Base-by-base conservation (phyloP, 768 basidiomycete genomes). In the Lentinus brumalis region DNA sequence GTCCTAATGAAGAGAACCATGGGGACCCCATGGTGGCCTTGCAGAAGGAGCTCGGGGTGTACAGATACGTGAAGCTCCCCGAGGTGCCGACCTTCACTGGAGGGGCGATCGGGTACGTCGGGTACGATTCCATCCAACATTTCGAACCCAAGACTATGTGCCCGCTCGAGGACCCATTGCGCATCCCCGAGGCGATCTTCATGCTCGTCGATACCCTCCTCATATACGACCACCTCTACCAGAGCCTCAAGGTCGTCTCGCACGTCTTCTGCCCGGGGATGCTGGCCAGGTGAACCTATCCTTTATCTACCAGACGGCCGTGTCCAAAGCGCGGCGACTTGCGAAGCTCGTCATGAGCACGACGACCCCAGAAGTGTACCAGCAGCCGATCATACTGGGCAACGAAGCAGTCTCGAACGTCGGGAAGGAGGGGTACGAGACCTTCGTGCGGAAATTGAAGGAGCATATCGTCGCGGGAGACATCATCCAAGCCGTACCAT, bases 401-500 rank as follows among this genome's bases (percentile, higher is more conserved):
- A 77, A 80, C 11, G 81, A 90, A 66, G 82, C 85, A 15, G 81
- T 87, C 8, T 96, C 94, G 10, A 98, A 98, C 70, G 92, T 98
- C 16, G 97, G 97, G 16, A 92, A 94, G 74, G 84, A 80, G 47
- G 97, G 97, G 0, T 99, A 98, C 74, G 88, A 98, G 72, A 75
- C 74, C 4, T 96, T 96, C 69, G 97, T 99, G 14, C 94, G 95
- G 47, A 86, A 82, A 57, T 79, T 99, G 57, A 98, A 98, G 79
- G 83, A 96, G 70, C 95, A 94, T 71, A 97, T 99, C 57, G 81
- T 98, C 58, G 91, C 89, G 16, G 97, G 97, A 31, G 96, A 99
- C 76, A 98, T 99, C 70, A 98, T 99, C 66, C 97, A 99, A 75
- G 97, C 97, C 2, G 97, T 99, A 7, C 97, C 97, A 8, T 96